These are phyloP conservation scores for Phytophthora syringae DNA, from an alignment of 352 stramenopile species.

Conservation along the genomic window DNA sequence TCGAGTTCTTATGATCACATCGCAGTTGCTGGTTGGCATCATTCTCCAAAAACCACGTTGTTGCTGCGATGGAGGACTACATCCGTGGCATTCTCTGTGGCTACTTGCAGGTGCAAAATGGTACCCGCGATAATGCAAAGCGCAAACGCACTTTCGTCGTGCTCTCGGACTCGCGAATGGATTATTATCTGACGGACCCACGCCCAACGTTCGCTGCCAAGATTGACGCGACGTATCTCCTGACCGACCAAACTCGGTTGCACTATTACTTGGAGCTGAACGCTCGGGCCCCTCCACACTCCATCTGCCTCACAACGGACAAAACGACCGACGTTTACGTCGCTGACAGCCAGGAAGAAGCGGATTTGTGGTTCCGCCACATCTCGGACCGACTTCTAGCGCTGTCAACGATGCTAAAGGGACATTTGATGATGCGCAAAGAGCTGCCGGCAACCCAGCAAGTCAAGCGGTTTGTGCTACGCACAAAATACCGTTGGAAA, in stretches of 20 bases:
- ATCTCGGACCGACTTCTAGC: constrained; percentile 59
- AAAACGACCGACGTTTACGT: constrained; percentile 67
- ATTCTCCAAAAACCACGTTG: constrained; percentile 33
- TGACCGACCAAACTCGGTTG: constrained; percentile 43
- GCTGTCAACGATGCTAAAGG: constrained; percentile 57
- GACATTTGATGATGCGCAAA: constrained; percentile 59
- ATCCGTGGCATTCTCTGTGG: constrained; percentile 73
- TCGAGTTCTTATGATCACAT: constrained; percentile 18
- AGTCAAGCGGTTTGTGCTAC: constrained; percentile 56
- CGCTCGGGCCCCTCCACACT: constrained; percentile 53
- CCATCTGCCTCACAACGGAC: constrained; percentile 71
- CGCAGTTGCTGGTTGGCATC: not conserved
- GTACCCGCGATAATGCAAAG: constrained; percentile 53
- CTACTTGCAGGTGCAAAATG: constrained; percentile 68
- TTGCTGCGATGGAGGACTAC: constrained; percentile 66
- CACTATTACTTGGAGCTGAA: constrained; percentile 76
- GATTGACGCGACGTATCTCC: constrained; percentile 69
- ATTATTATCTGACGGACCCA: constrained; percentile 72
- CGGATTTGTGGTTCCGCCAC: constrained; percentile 54
- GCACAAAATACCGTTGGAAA: constrained; percentile 79
- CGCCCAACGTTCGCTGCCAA: constrained; percentile 63
- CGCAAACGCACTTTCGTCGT: constrained; percentile 71
- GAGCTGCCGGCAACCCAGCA: constrained; percentile 54
- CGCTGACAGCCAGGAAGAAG: constrained; percentile 55
- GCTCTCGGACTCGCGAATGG: constrained; percentile 76